Conservation (phyloP, 2,329 filamentous ascomycete species). For the Fusarium sp. region DNA sequence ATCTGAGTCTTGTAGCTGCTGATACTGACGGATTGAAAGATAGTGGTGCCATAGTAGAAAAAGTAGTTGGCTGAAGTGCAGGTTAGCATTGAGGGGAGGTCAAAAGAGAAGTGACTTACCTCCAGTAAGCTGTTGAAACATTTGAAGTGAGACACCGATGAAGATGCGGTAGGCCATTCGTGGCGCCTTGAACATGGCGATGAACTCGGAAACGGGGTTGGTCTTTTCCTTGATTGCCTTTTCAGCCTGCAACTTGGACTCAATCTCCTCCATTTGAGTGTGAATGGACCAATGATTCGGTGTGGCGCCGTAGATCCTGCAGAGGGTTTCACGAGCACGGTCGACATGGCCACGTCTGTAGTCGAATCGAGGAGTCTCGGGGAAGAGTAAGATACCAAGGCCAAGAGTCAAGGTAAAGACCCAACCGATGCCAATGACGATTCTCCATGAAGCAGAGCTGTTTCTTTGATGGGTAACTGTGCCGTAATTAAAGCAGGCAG, state of each 20-base stretch:
- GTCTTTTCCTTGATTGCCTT: slow-evolving; percentile 46
- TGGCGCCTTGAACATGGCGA: slow-evolving; percentile 73
- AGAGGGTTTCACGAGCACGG: slow-evolving; percentile 61
- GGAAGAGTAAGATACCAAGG: slow-evolving; percentile 62
- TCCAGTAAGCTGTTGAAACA: slow-evolving; percentile 73
- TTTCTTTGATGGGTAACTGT: slow-evolving; percentile 60
- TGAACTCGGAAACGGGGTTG: slow-evolving; percentile 60
- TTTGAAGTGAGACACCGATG: slow-evolving; percentile 71
- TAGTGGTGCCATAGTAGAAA: slow-evolving; percentile 73
- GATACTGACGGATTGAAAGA: slow-evolving; percentile 59
- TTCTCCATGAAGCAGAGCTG: slow-evolving; percentile 69
- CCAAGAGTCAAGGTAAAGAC: slow-evolving; percentile 63
- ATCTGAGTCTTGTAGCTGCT: slow-evolving; percentile 76
- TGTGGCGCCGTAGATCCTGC: slow-evolving; percentile 60
- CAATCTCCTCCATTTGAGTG: slow-evolving; percentile 65
- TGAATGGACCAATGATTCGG: slow-evolving; percentile 59
- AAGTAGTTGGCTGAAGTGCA: slow-evolving; percentile 68
- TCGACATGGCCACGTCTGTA: slow-evolving; percentile 62
- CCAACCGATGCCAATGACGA: slow-evolving; percentile 68
- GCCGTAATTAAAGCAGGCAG: slow-evolving; percentile 72
- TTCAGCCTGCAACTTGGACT: slow-evolving; percentile 65
- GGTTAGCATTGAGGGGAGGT: not conserved
- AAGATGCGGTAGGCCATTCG: slow-evolving; percentile 73
- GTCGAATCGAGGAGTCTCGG: slow-evolving; percentile 65
- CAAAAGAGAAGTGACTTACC: not conserved